A percentile compares a stretch with the other conserved stretches of the same genome.
These are phyloP conservation scores for Fonsecaea monophora DNA, from an alignment of 2,329 filamentous ascomycete genomes.

Conservation along the genomic window DNA sequence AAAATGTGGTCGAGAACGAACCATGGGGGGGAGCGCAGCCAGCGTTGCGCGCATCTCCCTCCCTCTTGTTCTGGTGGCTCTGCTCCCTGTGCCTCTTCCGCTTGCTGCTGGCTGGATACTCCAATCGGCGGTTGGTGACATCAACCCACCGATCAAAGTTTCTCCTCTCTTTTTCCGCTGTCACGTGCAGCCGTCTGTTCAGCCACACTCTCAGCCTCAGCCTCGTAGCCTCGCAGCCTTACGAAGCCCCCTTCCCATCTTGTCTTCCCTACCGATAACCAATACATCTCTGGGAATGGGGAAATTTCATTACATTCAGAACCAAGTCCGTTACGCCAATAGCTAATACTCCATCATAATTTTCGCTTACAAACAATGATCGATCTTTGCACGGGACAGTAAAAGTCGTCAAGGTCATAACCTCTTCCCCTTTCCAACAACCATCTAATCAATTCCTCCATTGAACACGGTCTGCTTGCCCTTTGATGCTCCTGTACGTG, in stretches of 20 bases:
- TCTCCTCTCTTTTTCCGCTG: not conserved
- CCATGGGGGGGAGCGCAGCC: constrained; percentile 5
- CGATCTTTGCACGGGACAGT: constrained; percentile 1
- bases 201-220: not conserved
- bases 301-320: constrained; percentile 1
- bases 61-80: not conserved
- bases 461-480: not conserved
- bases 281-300: not conserved
- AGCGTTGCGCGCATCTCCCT: constrained; percentile 9
- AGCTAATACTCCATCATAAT: constrained; percentile 8
- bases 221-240: constrained; percentile 4
- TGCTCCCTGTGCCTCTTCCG: not conserved
- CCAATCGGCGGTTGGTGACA: constrained; percentile 17
- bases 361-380: not conserved
- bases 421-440: constrained; percentile 8
- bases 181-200: constrained; percentile 4
- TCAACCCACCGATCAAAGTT: constrained; percentile 8
- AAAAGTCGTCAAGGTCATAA: constrained; percentile 21
- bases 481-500: not conserved
- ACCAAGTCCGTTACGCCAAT: constrained; percentile 6
- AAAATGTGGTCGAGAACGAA: constrained; percentile 9
- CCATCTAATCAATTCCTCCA: not conserved
- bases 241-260: not conserved
- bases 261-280: no score
- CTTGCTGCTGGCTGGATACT: not conserved